Conservation (phyloP, 2,329 filamentous ascomycete genomes). For the Fonsecaea multimorphosa region DNA sequence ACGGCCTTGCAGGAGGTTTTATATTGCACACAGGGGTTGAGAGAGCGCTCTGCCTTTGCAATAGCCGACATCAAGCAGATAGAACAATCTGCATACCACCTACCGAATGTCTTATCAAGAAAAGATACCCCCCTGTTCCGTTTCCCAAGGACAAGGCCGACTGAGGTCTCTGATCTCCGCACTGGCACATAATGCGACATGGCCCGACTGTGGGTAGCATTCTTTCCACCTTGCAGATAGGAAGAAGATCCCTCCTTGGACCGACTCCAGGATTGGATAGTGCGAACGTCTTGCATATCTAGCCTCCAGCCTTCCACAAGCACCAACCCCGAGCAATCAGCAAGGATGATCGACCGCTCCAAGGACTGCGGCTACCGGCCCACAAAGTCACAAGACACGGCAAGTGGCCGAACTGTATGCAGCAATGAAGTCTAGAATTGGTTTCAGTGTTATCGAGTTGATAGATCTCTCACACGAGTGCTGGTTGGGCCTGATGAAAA, state of each 20-base stretch:
- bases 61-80: not conserved
- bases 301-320: not conserved
- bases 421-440: not conserved
- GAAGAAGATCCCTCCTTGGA: not conserved
- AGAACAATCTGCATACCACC: conserved; percentile 1
- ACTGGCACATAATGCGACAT: not conserved
- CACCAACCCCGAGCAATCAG: not conserved
- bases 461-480: not conserved
- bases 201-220: not conserved
- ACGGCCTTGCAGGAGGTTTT: not conserved
- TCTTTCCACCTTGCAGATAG: conserved; percentile 2
- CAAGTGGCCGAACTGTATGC: not conserved
- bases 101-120: conserved; percentile 4
- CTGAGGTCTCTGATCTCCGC: conserved; percentile 22
- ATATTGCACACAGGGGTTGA: not conserved
- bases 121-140: not conserved
- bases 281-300: conserved; percentile 5
- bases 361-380: not conserved
- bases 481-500: not conserved
- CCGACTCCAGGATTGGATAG: not conserved
- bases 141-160: conserved; percentile 1
- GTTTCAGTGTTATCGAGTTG: not conserved
- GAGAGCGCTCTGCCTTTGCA: not conserved
- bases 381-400: conserved; percentile 5
- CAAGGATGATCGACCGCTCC: conserved; percentile 2